Percentiles rank a stretch among this genome's conserved stretches.
These are phyloP conservation scores for Discostella pseudostelligera DNA, from an alignment of 108 stramenopile species.

Conservation along the genomic window DNA sequence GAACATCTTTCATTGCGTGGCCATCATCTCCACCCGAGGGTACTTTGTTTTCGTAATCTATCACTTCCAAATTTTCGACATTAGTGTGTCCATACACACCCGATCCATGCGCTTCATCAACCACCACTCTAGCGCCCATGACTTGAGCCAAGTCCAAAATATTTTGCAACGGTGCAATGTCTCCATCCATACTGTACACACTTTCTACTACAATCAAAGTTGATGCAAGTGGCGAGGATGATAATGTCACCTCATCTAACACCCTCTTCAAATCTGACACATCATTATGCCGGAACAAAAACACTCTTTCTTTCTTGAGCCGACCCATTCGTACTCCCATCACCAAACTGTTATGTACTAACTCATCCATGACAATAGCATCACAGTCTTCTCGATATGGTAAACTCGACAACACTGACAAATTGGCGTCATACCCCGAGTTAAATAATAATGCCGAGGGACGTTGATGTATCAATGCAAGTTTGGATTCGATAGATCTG, in stretches of 20 bases:
- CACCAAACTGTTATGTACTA: constrained; percentile 89
- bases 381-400: constrained; percentile 58
- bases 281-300: constrained; percentile 86
- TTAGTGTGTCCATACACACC: constrained; percentile 75
- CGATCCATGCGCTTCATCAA: constrained; percentile 91
- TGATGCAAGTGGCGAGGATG: constrained; percentile 18
- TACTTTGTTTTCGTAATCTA: neutral
- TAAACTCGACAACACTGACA: constrained; percentile 82
- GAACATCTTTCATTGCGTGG: neutral
- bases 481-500: constrained; percentile 63
- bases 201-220: constrained; percentile 90
- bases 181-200: constrained; percentile 98
- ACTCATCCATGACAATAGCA: constrained; percentile 88
- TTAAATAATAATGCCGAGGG: constrained; percentile 88
- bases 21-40: neutral
- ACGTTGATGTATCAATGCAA: constrained; percentile 75
- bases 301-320: constrained; percentile 34
- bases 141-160: constrained; percentile 63
- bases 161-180: constrained; percentile 82
- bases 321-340: constrained; percentile 83
- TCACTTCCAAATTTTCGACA: constrained; percentile 32
- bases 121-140: constrained; percentile 67
- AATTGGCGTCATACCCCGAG: constrained; percentile 97
- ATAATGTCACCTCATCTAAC: constrained; percentile 40
- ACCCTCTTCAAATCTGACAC: constrained; percentile 54